Conservation (phyloP, 192 early-diverging fungal species). For the Entomortierella parvispora region DNA sequence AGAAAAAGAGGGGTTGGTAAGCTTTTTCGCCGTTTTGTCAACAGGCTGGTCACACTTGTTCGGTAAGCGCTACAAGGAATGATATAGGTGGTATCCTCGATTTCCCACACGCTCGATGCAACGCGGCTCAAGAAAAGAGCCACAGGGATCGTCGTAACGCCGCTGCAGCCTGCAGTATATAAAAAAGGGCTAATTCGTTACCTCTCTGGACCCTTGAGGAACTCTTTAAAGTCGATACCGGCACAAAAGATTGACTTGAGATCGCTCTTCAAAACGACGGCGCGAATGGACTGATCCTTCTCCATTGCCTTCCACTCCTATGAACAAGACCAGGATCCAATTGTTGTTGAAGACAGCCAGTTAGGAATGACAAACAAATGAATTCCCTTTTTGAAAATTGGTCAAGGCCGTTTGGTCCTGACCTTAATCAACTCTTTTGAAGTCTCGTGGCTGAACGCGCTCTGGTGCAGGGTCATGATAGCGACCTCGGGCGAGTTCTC, state of each 20-base stretch:
- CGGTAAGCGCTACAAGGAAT: too few species aligned
- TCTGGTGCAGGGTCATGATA: slow-evolving; percentile 37
- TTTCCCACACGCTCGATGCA: too few species aligned
- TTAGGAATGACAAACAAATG: neutral
- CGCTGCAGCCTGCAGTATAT: too few species aligned
- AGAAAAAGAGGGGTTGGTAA: neutral
- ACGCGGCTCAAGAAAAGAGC: too few species aligned
- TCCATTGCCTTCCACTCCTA: slow-evolving; percentile 53
- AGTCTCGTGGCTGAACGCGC: slow-evolving; percentile 41
- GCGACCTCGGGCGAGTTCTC: slow-evolving; percentile 27
- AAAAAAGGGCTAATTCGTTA: too few species aligned
- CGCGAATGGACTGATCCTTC: slow-evolving; percentile 36
- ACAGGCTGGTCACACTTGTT: neutral
- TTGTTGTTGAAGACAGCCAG: too few species aligned
- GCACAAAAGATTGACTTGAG: slow-evolving; percentile 51
- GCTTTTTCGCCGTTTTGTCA: neutral
- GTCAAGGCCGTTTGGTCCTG: too few species aligned
- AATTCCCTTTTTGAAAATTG: too few species aligned
- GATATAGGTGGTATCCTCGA: too few species aligned
- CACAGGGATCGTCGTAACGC: too few species aligned
- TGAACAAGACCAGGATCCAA: neutral
- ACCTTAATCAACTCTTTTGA: slow-evolving; percentile 32
- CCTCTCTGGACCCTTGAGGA: slow-evolving; percentile 49
- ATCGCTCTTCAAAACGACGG: slow-evolving; percentile 41
- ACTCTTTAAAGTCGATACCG: slow-evolving; percentile 49